Base-by-base conservation (phyloP, 2,329 filamentous ascomycete genomes). In the Xylariales sp. region DNA sequence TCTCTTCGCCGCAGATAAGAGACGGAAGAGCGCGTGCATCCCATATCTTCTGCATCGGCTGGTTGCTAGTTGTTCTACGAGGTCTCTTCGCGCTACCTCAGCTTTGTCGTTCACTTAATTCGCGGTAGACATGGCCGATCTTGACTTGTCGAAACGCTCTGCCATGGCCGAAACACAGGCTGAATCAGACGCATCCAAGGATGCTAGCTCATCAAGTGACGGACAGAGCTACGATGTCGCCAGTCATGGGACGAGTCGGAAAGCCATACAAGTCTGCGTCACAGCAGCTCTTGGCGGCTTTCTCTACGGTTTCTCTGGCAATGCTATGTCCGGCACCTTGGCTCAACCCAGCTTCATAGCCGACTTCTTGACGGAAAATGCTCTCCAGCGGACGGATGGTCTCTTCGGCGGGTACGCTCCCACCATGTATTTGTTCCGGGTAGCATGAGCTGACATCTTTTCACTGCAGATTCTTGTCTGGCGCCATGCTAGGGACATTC, bases 281-380 rank as follows among this genome's bases (percentile, higher is more conserved):
- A 48, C 46, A 3, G 57, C 57, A 1, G 46, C 48, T 10, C 36
- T 59, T 4, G 57, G 52, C 3, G 51, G 55, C 24, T 60, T 59
- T 37, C 47, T 54, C 18, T 60, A 54, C 37, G 56, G 56, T 31
- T 60, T 54, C 42, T 46, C 52, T 9, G 53, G 50, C 38, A 60
- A 60, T 42, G 43, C 49, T 14, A 57, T 60, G 41, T 50, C 53
- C 18, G 51, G 56, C 3, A 54, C 55, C 2, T 36, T 59, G 9
- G 57, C 53, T 7, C 55, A 58, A 42, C 42, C 50, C 3, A 51
- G 51, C 9, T 60, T 60, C 43, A 38, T 56, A 12, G 43, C 42
- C 3, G 49, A 52, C 38, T 57, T 60, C 33, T 31, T 58, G 16
- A 45, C 39, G 21, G 5, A 27, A 7, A 34, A 46, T 16, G 38